These are phyloP conservation scores for Hyphodiscus sp. DNA, from an alignment of 2,329 filamentous ascomycete species.

Conservation along the genomic window DNA sequence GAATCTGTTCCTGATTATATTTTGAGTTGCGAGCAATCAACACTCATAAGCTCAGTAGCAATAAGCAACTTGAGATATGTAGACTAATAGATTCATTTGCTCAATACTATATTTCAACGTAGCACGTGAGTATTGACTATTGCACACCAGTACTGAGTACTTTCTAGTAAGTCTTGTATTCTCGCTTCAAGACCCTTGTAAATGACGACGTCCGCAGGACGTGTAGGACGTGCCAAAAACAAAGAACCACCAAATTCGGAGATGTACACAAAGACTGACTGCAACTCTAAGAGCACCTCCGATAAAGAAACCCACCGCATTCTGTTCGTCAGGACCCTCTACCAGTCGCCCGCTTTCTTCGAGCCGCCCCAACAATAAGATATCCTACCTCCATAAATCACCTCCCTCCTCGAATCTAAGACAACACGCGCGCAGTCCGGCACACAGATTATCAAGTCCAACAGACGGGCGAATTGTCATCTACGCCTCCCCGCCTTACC, in stretches of 20 bases:
- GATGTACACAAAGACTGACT: slow-evolving; percentile 4
- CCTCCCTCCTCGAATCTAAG: neutral
- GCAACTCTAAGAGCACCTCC: slow-evolving; percentile 1
- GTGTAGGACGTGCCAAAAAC: no score
- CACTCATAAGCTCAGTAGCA: no score
- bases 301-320: slow-evolving; percentile 8
- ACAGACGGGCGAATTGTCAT: neutral
- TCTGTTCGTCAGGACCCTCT: neutral
- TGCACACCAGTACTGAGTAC: no score
- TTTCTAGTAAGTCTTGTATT: no score
- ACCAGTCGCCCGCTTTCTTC: neutral
- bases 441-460: neutral
- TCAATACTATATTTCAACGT: no score
- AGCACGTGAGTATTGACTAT: no score
- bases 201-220: no score
- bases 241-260: slow-evolving; percentile 1
- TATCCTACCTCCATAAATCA: neutral
- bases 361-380: neutral
- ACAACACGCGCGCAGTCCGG: neutral
- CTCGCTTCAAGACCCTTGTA: no score
- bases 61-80: no score
- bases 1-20: no score
- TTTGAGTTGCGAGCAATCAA: no score
- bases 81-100: no score
- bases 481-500: neutral